Evolutionary conservation across 768 basidiomycete genomes (phyloP), one percentile per base, ranked within the genome.

Genomic region (Leccinum boreale): DNA sequence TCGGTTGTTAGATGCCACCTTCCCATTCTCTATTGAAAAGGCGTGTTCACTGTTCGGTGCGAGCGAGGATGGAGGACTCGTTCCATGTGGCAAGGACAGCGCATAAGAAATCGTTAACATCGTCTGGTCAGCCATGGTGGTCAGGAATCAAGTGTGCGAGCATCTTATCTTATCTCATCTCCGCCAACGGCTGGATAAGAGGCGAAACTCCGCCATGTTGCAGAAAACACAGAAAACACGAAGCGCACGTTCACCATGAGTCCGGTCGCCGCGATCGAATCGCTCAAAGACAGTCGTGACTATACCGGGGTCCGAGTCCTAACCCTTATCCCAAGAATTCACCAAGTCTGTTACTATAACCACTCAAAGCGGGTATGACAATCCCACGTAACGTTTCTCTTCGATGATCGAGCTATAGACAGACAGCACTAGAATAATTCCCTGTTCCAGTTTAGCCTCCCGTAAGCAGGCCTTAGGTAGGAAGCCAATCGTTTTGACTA

Each of bases 161-260:
- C 17, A 60, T 60, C 56, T 26, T 17, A 53, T 62, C 61, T 64
- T 56, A 68, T 72, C 70, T 65, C 33, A 10, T 14, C 35, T 17
- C 36, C 33, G 5, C 0, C 33, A 33, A 33, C 33, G 5, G 14
- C 76, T 77, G 31, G 90, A 94, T 73, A 79, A 85, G 65, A 90
- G 67, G 91, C 93, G n/a, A 96, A 95, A 70, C 85, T 98, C 29
- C 84, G 89, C 10, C 84, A 98, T 21, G 93, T 94, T 8, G 85
- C 97, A 55, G 94, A 98, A 70, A 89, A 94, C 31, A 33, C 12
- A 33, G 31, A 33, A 33, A 33, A 33, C 2, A 95, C 94, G 29
- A 99, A 98, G 76, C 86, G 94, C 62, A 94, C 93, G 0, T 80
- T 98, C 62, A 87, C 85, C 52, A 95, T 94, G 0, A 89, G 87